Conservation (phyloP, 2,329 filamentous ascomycete genomes). For the Penicillium griseofulvum region DNA sequence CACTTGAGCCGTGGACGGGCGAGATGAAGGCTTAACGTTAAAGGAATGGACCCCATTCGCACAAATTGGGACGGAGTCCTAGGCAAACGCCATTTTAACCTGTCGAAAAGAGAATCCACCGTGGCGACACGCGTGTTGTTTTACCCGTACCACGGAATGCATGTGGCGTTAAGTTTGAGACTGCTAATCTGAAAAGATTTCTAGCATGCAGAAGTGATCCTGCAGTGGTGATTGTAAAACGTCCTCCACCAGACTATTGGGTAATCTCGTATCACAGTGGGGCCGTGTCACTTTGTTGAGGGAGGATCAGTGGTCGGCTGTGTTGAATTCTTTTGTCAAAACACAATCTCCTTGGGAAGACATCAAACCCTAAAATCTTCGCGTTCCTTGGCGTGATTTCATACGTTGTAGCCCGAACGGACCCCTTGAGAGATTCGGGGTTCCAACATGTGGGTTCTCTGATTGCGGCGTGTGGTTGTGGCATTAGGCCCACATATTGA, state of each 20-base stretch:
- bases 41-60: no score
- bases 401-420: not conserved
- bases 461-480: not conserved
- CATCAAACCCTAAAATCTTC: no score
- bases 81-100: not conserved
- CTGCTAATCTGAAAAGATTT: not conserved
- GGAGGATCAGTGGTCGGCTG: not conserved
- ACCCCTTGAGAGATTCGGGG: not conserved
- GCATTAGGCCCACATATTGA: not conserved
- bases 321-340: not conserved
- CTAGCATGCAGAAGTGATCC: not conserved
- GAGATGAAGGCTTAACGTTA: no score
- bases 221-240: not conserved
- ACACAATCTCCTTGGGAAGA: not conserved
- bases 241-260: not conserved
- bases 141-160: not conserved
- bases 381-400: not conserved
- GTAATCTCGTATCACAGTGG: not conserved
- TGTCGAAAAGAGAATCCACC: not conserved
- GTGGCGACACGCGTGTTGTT: not conserved
- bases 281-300: not conserved
- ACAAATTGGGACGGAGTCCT: not conserved
- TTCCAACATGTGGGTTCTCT: not conserved
- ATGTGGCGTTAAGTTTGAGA: not conserved
- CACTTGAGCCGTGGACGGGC: not conserved